These are phyloP conservation scores for Pseudocohnilembus persalinus DNA, from an alignment of 169 alveolate species.

Conservation along the genomic window DNA sequence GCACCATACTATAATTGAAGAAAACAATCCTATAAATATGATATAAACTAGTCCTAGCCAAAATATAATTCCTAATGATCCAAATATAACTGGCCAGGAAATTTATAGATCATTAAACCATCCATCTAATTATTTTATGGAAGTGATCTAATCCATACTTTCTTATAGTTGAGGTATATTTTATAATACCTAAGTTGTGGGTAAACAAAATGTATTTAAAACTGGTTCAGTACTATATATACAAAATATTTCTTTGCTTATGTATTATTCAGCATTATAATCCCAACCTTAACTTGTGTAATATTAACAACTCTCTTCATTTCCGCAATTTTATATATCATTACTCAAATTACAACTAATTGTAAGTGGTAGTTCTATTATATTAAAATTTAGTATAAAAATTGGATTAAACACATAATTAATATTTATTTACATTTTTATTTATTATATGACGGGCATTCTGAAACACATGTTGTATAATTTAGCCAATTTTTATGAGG, in stretches of 20 bases:
- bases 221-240: not conserved
- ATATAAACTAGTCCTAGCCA: conserved; percentile 12
- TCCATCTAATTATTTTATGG: not conserved
- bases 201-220: not conserved
- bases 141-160: not conserved
- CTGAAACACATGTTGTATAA: not conserved
- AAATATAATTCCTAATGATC: conserved; percentile 16
- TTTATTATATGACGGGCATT: not conserved
- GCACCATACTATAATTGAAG: conserved; percentile 19
- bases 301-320: too few species aligned
- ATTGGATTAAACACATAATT: too few species aligned
- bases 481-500: not conserved
- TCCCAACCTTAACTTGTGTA: not conserved
- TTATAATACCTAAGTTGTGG: not conserved
- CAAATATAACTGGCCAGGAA: conserved; percentile 7
- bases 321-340: not conserved
- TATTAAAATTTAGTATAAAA: too few species aligned
- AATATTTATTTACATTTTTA: not conserved
- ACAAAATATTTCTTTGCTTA: not conserved
- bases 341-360: not conserved
- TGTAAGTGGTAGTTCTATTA: not conserved
- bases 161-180: not conserved
- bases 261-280: not conserved
- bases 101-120: not conserved
- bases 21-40: conserved; percentile 18